Evolutionary conservation across 1,284 basidiomycete species (phyloP), one percentile per base, ranked within the genome.

Genomic region (Irpex sp.): DNA sequence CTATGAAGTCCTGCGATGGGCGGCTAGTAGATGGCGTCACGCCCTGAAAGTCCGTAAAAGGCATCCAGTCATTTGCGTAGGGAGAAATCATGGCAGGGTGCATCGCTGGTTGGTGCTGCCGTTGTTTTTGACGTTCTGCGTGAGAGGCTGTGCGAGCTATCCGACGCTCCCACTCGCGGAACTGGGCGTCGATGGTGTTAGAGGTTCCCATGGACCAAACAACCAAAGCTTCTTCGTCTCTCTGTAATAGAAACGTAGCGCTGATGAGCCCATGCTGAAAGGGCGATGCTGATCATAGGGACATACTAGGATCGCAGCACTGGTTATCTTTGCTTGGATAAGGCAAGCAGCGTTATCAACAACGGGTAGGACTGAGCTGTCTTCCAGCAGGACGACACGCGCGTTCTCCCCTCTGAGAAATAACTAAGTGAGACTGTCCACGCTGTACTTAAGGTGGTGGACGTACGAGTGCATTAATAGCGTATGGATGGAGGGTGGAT

Each of bases 291-390:
- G 17, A 55, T 55, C 13, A 35, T 9, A 50, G 7, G 19, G 26
- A 55, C 53, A 55, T 55, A 55, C 53, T 21, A 55, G 53, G 53
- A 55, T 55, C 53, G 53, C 53, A 55, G 53, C 53, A 13, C 13
- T 55, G 33, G 21, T 19, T 11, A 8, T 21, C 53, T 35, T 55
- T 15, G 33, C 53, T 21, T 55, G 21, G 9, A 31, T 11, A 13
- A 55, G 53, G 9, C 26, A 55, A 17, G 53, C 53, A 9, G 21
- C 53, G 19, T 9, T 55, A 11, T 55, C 53, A 26, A 55, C 53
- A 17, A 55, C n/a, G 33, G 21, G 53, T 13, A 55, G 7, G 53
- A 31, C 33, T 9, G 33, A 55, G n/a, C 21, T 21, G 53, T 55
- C 53, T 31, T 55, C 53, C 11, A 55, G 53, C 13, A 55, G 19